Percentiles rank a stretch among this genome's conserved stretches.
These are phyloP conservation scores for Sicyos baderoa DNA, from an alignment of 306 rosid species.

Conservation along the genomic window DNA sequence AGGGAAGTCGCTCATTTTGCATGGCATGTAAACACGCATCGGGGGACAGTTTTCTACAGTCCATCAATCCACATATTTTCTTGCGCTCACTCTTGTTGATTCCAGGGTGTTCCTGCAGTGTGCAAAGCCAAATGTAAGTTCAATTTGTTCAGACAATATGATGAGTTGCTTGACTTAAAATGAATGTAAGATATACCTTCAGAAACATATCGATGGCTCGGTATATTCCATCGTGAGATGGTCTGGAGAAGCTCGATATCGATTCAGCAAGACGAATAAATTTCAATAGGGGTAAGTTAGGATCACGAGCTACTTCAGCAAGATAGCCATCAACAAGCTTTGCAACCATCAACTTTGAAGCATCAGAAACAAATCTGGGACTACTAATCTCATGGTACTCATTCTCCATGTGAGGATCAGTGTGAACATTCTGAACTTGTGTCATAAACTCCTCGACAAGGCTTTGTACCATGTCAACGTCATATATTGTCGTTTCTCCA, in stretches of 20 bases:
- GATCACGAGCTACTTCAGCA: conserved; percentile 67
- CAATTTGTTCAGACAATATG: neutral
- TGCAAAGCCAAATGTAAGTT: conserved; percentile 1
- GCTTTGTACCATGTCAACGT: conserved; percentile 60
- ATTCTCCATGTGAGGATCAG: conserved; percentile 41
- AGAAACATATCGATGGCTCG: conserved; percentile 81
- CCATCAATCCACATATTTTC: conserved; percentile 77
- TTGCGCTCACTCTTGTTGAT: conserved; percentile 78
- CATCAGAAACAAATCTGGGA: conserved; percentile 42
- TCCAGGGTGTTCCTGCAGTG: conserved; percentile 75
- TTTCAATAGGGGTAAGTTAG: conserved; percentile 42
- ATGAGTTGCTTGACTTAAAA: neutral
- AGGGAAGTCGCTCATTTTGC: conserved; percentile 86
- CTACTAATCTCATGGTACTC: conserved; percentile 59
- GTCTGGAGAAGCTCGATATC: conserved; percentile 58
- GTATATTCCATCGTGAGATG: conserved; percentile 76
- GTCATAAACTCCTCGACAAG: conserved; percentile 62
- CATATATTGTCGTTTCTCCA: conserved; percentile 38
- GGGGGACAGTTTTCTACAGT: conserved; percentile 73
- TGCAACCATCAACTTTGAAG: conserved; percentile 64
- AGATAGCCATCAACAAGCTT: conserved; percentile 81
- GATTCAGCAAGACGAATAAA: conserved; percentile 59
- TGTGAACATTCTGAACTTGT: conserved; percentile 29
- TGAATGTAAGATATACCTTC: conserved; percentile 40
- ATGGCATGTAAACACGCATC: conserved; percentile 92